Percentiles rank a stretch among this genome's conserved stretches.
Evolutionary conservation across 2,329 filamentous ascomycete species (phyloP).

Genomic region (Chaetothyriales sp.): DNA sequence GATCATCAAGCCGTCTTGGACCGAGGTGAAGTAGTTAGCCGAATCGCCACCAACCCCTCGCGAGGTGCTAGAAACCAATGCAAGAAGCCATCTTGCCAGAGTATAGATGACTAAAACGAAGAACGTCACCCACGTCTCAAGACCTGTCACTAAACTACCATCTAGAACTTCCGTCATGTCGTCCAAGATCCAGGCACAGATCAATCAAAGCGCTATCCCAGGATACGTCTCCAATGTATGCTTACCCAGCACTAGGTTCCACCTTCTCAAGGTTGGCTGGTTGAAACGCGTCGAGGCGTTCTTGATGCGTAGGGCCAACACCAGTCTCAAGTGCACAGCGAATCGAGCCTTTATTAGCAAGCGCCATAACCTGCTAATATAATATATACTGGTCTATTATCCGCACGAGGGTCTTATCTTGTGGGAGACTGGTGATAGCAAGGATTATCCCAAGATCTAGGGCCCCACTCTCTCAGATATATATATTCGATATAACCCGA

Average conservation of each 20-base stretch:
- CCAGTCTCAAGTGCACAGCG: constrained; percentile 8
- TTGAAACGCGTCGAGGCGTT: constrained; percentile 17
- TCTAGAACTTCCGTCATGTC: no score
- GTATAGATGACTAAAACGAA: no score
- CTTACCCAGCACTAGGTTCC: constrained; percentile 17
- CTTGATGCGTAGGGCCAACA: constrained; percentile 15
- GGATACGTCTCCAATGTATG: constrained; percentile 17
- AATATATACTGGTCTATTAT: constrained; percentile 29
- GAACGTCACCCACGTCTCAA: no score
- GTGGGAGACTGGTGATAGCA: constrained; percentile 18
- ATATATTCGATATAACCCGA: constrained; percentile 14
- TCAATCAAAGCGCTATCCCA: constrained; percentile 14
- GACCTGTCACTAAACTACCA: no score
- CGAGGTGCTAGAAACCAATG: no score
- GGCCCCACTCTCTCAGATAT: constrained; percentile 13
- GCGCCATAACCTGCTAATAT: constrained; percentile 64
- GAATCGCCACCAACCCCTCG: no score
- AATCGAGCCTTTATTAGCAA: constrained; percentile 48
- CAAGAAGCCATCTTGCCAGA: no score
- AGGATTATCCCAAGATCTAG: constrained; percentile 17
- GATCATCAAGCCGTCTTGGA: no score
- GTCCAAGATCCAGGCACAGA: constrained; percentile 12
- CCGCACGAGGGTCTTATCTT: constrained; percentile 18
- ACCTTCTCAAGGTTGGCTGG: constrained; percentile 16
- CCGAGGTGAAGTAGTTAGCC: no score